phyloP scores from a whole-genome alignment of 1,284 basidiomycete species.

The Anthracocystis setariae region DNA sequence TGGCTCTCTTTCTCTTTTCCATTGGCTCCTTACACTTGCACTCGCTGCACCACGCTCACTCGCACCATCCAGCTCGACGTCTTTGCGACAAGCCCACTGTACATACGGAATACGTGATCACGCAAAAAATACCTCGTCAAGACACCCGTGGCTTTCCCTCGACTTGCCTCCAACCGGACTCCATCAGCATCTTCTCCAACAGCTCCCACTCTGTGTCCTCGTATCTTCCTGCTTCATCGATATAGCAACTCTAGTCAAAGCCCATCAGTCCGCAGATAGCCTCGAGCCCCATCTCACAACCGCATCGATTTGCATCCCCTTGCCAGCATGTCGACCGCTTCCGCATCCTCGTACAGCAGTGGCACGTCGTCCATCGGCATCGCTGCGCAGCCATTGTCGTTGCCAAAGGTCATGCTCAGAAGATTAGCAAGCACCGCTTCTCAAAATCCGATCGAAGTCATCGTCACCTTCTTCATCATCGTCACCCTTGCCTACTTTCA shows the following conservation, averaged over 20 bases:
- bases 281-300: neutral
- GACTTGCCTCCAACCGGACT: constrained; percentile 6
- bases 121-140: neutral
- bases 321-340: constrained; percentile 37
- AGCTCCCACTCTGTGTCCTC: neutral
- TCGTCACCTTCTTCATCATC: constrained; percentile 84
- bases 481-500: constrained; percentile 92
- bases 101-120: neutral
- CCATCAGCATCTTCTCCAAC: neutral
- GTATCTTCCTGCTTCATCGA: neutral
- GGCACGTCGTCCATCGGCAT: constrained; percentile 40
- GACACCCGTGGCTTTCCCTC: neutral
- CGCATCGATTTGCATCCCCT: neutral
- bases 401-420: constrained; percentile 51
- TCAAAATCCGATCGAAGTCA: constrained; percentile 76
- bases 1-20: constrained; percentile 6
- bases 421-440: constrained; percentile 47
- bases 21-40: constrained; percentile 3
- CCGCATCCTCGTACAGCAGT: constrained; percentile 40
- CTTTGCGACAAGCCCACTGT: neutral
- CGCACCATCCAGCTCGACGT: neutral
- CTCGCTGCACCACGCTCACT: neutral
- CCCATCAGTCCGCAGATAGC: neutral
- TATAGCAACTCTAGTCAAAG: neutral
- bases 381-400: constrained; percentile 39